phyloP scores from a whole-genome alignment of 2,329 filamentous ascomycete species.

The Metarhizium brunneum region DNA sequence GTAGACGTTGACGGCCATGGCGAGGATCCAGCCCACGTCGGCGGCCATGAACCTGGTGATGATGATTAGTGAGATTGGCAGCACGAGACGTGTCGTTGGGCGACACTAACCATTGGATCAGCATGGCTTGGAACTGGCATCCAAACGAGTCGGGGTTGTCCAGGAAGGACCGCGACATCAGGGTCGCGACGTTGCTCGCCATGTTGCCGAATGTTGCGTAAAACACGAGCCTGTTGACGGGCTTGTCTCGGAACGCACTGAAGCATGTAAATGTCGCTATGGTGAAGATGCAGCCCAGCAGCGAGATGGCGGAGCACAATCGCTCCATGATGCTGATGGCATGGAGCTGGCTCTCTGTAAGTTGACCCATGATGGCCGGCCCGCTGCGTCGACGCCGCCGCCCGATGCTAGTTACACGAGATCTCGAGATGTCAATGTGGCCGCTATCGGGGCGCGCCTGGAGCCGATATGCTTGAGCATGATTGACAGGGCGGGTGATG shows the following conservation, averaged over 20 bases:
- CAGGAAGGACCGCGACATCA: constrained; percentile 53
- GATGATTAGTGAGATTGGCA: not conserved
- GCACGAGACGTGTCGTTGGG: not conserved
- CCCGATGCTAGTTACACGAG: not conserved
- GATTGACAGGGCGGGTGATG: not conserved
- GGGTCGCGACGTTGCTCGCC: constrained; percentile 38
- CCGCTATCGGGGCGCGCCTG: not conserved
- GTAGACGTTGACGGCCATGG: constrained; percentile 73
- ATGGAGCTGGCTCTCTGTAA: constrained; percentile 30
- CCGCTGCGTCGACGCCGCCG: not conserved
- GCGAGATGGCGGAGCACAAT: constrained; percentile 59
- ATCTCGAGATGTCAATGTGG: not conserved
- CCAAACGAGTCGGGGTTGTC: constrained; percentile 30
- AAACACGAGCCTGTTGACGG: not conserved
- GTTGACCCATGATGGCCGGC: constrained; percentile 1
- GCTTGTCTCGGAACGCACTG: not conserved
- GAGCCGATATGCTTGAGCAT: not conserved
- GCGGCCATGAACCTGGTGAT: constrained; percentile 58
- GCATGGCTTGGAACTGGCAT: constrained; percentile 57
- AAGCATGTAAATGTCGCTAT: constrained; percentile 50
- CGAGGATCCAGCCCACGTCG: constrained; percentile 62
- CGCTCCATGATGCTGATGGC: constrained; percentile 57
- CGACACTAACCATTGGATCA: constrained; percentile 61
- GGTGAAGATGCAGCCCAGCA: constrained; percentile 62
- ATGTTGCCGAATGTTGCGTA: not conserved